Percentiles rank a stretch among this genome's conserved stretches.
These are phyloP conservation scores for Lactifluus echinatus DNA, from an alignment of 768 basidiomycete genomes.

Conservation along the genomic window DNA sequence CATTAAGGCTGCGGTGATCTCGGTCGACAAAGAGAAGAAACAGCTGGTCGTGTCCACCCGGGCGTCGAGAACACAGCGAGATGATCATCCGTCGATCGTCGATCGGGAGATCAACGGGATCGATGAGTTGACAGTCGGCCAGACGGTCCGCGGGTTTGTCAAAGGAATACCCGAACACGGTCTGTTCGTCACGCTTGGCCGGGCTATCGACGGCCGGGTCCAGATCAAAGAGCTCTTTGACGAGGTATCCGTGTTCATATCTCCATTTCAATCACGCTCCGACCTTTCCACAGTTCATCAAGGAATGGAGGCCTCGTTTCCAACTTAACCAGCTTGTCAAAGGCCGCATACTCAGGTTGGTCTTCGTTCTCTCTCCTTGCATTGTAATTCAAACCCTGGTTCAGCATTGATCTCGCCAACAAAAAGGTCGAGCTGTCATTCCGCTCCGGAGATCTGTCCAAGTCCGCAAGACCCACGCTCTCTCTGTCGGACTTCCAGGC, in stretches of 20 bases:
- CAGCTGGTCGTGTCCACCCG: conserved; percentile 78
- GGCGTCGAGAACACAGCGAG: conserved; percentile 54
- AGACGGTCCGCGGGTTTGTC: conserved; percentile 79
- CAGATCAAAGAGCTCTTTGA: conserved; percentile 93
- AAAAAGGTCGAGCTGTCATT: conserved; percentile 91
- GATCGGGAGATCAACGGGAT: conserved; percentile 63
- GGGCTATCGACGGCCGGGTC: conserved; percentile 80
- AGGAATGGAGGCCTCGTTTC: conserved; percentile 90
- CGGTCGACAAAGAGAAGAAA: conserved; percentile 54
- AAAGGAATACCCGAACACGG: conserved; percentile 84
- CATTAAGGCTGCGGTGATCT: conserved; percentile 63
- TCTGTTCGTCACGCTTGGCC: conserved; percentile 79
- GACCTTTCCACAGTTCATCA: conserved; percentile 57
- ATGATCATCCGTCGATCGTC: conserved; percentile 38
- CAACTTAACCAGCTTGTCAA: conserved; percentile 73
- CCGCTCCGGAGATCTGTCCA: conserved; percentile 51
- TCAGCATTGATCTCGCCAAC: conserved; percentile 58
- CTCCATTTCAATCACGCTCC: background rate
- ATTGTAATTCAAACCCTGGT: background rate
- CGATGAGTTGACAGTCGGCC: conserved; percentile 58
- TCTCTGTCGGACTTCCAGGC: conserved; percentile 51
- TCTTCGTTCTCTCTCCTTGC: background rate
- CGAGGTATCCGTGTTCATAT: conserved; percentile 38
- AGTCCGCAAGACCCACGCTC: conserved; percentile 30
- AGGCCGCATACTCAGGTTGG: conserved; percentile 76